Base-by-base conservation (phyloP, 2,329 filamentous ascomycete genomes). In the Fusarium verrucosum region DNA sequence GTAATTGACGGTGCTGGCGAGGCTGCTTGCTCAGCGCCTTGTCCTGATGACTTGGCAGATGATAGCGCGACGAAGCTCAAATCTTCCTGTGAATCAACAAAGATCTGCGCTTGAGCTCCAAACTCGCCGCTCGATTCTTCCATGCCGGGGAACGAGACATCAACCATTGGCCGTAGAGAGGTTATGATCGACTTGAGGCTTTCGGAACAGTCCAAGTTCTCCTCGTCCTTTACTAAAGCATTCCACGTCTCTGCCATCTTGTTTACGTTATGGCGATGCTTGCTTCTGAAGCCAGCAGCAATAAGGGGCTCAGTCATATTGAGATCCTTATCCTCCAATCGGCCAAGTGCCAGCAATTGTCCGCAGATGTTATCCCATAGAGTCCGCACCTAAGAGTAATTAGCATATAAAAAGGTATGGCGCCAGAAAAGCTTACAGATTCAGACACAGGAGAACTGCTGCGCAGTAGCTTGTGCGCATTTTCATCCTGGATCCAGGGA, bases 181-280 rank as follows among this genome's bases (percentile, higher is more conserved):
- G 84, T 79, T 30, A 97, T 79, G 3, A 88, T 84, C 4, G 81
- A 76, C 68, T 87, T 87, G 7, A 97, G 80, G 26, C 79, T 80
- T 11, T 83, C 76, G 0, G 92, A 90, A 74, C 92, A 94, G 22
- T 85, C 77, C 2, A 92, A 72, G 7, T 78, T 77, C 5, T 85
- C 80, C 35, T 85, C 82, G 16, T 83, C 78, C 19, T 87, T 87
- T 70, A 92, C 92, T 0, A 88, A 84, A 1, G 77, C 73, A 66
- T 93, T 94, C 92, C 92, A 97, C 61, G 81, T 69, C 22, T 78
- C 77, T 33, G 80, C 76, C 17, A 82, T 77, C 71, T 72, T 81
- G 74, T 76, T 87, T 62, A 79, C 91, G 68, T 80, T 84, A 58
- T 74, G 78, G 54, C 72, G 78, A 71, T 83, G 90, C 74, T 79